phyloP scores from a whole-genome alignment of 331 rosid genomes.

The Cydonia oblonga region DNA sequence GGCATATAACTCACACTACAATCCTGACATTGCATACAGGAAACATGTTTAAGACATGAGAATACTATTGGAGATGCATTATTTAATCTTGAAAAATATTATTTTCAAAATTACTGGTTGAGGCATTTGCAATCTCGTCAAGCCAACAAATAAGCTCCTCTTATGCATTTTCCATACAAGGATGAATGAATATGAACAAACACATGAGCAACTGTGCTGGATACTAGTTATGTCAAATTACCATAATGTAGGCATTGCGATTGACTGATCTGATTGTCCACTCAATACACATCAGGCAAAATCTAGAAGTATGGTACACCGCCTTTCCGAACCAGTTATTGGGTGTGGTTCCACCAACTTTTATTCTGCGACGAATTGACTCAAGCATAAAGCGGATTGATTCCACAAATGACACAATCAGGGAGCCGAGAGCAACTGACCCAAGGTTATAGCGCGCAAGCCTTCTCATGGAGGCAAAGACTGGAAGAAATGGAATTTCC shows the following conservation, averaged over 20 bases:
- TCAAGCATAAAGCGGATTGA: constrained; percentile 81
- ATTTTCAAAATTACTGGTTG: background rate
- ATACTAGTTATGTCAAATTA: constrained; percentile 24
- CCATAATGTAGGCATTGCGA: constrained; percentile 95
- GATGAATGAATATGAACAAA: background rate
- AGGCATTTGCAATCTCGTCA: background rate
- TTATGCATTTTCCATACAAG: background rate
- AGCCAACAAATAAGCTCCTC: background rate
- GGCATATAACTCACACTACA: background rate
- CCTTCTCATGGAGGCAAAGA: constrained; percentile 79
- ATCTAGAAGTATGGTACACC: constrained; percentile 39
- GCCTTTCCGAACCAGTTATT: constrained; percentile 53
- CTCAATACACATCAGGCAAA: constrained; percentile 60
- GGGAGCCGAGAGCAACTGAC: constrained; percentile 87
- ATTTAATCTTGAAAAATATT: background rate
- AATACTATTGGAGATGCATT: background rate
- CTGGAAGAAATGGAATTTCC: constrained; percentile 88
- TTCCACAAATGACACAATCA: constrained; percentile 76
- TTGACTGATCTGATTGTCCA: constrained; percentile 84
- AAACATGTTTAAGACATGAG: background rate
- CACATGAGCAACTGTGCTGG: background rate
- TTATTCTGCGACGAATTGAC: constrained; percentile 76
- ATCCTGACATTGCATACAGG: background rate
- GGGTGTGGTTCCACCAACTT: constrained; percentile 41
- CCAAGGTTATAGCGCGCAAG: constrained; percentile 72